Conservation (phyloP, 805 yeast genomes). For the Dipodascus geniculatus region DNA sequence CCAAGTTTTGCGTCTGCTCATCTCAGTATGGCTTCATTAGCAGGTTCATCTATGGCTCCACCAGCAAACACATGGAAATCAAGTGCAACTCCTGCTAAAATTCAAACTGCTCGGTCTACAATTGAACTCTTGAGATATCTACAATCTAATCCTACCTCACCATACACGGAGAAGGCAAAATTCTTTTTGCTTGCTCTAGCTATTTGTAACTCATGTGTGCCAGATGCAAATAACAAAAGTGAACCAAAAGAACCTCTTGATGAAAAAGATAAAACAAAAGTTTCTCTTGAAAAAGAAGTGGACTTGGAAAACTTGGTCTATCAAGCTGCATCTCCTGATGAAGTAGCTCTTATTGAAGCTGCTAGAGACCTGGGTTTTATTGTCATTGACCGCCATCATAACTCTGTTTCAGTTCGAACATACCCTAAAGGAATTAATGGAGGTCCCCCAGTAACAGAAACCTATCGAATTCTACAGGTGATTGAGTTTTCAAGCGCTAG, state of each 20-base stretch:
- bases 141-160: conserved; percentile 56
- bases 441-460: conserved; percentile 56
- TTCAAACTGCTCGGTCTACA: conserved; percentile 40
- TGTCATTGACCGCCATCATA: conserved; percentile 57
- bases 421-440: conserved; percentile 73
- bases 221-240: conserved; percentile 27
- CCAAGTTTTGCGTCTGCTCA: conserved; percentile 17
- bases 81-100: conserved; percentile 35
- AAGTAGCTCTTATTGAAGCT: conserved; percentile 82
- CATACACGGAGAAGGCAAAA: conserved; percentile 59
- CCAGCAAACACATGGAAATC: conserved; percentile 31
- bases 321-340: conserved; percentile 96
- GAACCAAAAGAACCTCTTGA: conserved; percentile 13
- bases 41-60: conserved; percentile 36
- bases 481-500: conserved; percentile 81
- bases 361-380: conserved; percentile 92
- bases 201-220: conserved; percentile 82
- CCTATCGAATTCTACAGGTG: conserved; percentile 63
- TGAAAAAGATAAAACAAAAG: conserved; percentile 9
- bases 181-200: conserved; percentile 77
- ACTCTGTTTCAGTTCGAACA: conserved; percentile 51
- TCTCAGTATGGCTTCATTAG: conserved; percentile 48
- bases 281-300: conserved; percentile 11
- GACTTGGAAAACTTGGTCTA: conserved; percentile 43
- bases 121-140: conserved; percentile 55